Conservation (phyloP, 257 asterid species). For the Solanum sejunctum region DNA sequence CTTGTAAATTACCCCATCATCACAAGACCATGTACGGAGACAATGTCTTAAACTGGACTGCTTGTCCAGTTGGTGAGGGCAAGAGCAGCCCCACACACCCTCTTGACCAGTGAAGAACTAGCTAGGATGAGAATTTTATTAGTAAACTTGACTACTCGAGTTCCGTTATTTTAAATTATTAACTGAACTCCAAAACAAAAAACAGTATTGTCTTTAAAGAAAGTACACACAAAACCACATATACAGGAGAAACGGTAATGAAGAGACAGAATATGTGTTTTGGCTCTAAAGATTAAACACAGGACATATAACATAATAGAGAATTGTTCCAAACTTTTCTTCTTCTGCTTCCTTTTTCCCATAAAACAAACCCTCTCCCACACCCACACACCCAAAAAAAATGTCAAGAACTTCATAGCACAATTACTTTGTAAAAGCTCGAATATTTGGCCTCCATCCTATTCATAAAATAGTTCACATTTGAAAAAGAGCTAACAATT, state of each 20-base stretch:
- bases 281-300: too few species aligned
- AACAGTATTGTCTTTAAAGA: neutral
- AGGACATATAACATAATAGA: too few species aligned
- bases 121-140: slow-evolving; percentile 16
- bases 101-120: neutral
- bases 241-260: too few species aligned
- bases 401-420: neutral
- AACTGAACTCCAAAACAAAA: neutral
- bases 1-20: slow-evolving; percentile 18
- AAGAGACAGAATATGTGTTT: too few species aligned
- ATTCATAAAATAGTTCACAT: neutral
- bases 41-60: slow-evolving; percentile 61
- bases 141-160: neutral
- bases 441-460: neutral
- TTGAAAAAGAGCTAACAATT: neutral
- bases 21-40: slow-evolving; percentile 12
- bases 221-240: neutral
- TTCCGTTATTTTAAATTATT: neutral
- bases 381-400: neutral
- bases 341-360: neutral
- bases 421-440: neutral
- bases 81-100: neutral
- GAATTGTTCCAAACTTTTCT: neutral
- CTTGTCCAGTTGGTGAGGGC: slow-evolving; percentile 49
- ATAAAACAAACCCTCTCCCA: neutral